Base-by-base conservation (phyloP, 1,284 basidiomycete species). In the Jaminaea rosea region DNA sequence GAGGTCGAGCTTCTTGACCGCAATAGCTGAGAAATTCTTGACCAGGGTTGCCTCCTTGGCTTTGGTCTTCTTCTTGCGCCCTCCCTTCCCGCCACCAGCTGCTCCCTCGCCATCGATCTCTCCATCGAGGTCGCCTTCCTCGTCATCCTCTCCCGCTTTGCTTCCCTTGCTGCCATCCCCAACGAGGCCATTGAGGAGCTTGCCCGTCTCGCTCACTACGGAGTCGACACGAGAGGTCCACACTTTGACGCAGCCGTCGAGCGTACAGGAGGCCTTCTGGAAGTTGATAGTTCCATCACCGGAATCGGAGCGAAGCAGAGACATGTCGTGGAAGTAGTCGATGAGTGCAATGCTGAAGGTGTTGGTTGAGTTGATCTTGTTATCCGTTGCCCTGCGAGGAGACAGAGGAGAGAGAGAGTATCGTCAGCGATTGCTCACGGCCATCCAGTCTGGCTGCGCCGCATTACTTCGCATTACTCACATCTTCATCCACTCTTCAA, bases 401-500 rank as follows among this genome's bases (percentile, higher is more conserved):
- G 34, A 23, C 11, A 32, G 50, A 15, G 19, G 4, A 13, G 9
- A 29, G 26, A 41, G 15, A 19, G 44, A 15, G 4, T 15, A 11
- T 10, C 15, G 23, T 34, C 21, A 45, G 48, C 41, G 2, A 27
- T 32, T 26, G 39, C 11, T 4, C 6, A 6, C 8, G 23, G 42
- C 6, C 46, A 26, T 28, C n/a, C 3, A 41, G 21, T 24, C 23
- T 9, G 15, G 34, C 47, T 5, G n/a, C 13, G 21, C 28, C 26
- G 15, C 9, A n/a, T n/a, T n/a, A 26, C 23, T 2, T 46, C 46
- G 7, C n/a, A 4, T 23, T 15, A 55, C 85, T 64, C 70, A 94
- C 83, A 98, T 86, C 79, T 97, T 98, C 93, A 99, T 98, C 93
- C 94, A 98, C 74, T 98, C 91, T 74, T 98, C 93, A 47, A 73